phyloP scores from a whole-genome alignment of 495 filamentous ascomycete species.

The Xylaria nigripes region DNA sequence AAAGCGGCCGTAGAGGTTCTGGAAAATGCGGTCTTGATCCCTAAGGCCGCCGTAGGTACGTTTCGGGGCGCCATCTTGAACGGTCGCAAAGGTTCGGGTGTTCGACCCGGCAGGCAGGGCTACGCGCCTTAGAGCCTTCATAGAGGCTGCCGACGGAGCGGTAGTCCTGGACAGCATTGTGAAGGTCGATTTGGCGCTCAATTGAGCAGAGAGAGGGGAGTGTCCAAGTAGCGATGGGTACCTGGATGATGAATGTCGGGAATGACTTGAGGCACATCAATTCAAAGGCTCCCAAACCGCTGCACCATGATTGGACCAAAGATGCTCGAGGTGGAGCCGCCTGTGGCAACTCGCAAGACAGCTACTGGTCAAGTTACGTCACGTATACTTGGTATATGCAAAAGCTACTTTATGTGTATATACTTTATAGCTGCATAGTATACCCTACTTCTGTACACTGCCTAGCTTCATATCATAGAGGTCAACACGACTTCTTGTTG shows the following conservation, averaged over 20 bases:
- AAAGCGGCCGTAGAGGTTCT: constrained; percentile 92
- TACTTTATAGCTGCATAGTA: too few species aligned
- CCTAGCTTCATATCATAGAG: too few species aligned
- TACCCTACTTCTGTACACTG: too few species aligned
- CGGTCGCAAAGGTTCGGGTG: constrained; percentile 64
- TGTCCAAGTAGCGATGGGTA: constrained; percentile 32
- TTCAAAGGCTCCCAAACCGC: constrained; percentile 17
- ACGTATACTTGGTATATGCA: neutral
- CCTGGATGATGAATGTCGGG: constrained; percentile 11
- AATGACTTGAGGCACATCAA: constrained; percentile 28
- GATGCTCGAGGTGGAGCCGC: constrained; percentile 2
- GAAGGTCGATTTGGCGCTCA: constrained; percentile 31
- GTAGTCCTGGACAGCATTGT: constrained; percentile 43
- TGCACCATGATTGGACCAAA: constrained; percentile 17
- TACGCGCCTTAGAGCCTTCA: constrained; percentile 33
- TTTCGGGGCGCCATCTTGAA: constrained; percentile 69
- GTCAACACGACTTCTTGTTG: too few species aligned
- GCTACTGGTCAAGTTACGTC: constrained; percentile 1
- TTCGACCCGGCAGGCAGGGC: constrained; percentile 26
- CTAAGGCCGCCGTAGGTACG: constrained; percentile 74
- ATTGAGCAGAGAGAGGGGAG: constrained; percentile 35
- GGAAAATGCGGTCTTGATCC: constrained; percentile 97
- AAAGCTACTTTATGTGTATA: neutral
- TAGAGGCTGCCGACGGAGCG: constrained; percentile 37
- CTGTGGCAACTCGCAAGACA: constrained; percentile 7